A percentile compares a stretch with the other conserved stretches of the same genome.
These are phyloP conservation scores for Penicillium chermesinum DNA, from an alignment of 495 filamentous ascomycete genomes.

Conservation along the genomic window DNA sequence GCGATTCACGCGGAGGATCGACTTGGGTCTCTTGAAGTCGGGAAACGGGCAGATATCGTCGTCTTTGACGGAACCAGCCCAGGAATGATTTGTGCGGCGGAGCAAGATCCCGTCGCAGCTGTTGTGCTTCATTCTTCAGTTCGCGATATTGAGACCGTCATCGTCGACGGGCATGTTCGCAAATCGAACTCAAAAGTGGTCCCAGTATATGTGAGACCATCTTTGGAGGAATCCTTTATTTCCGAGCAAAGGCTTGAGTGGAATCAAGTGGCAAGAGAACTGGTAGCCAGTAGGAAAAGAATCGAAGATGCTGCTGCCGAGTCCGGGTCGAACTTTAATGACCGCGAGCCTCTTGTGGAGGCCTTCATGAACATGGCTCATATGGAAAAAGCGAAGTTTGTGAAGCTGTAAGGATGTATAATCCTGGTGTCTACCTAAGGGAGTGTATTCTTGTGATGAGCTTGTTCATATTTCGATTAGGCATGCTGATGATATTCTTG, in stretches of 20 bases:
- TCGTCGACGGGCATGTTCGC: constrained; percentile 40
- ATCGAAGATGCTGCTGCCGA: constrained; percentile 10
- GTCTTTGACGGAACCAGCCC: constrained; percentile 40
- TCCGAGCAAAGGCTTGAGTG: constrained; percentile 18
- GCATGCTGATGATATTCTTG: too few species aligned
- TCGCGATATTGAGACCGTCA: constrained; percentile 45
- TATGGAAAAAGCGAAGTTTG: constrained; percentile 5
- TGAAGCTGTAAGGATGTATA: constrained; percentile 10
- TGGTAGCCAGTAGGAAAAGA: constrained; percentile 19
- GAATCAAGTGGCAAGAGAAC: constrained; percentile 19
- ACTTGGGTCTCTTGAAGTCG: constrained; percentile 41
- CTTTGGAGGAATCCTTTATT: constrained; percentile 10
- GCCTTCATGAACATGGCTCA: constrained; percentile 13
- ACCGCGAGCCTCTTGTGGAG: constrained; percentile 11
- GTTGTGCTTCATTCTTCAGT: constrained; percentile 40
- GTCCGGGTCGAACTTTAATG: constrained; percentile 16
- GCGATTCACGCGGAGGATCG: constrained; percentile 38
- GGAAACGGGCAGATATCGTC: constrained; percentile 44
- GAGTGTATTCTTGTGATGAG: too few species aligned
- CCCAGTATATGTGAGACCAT: constrained; percentile 18
- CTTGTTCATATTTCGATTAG: too few species aligned
- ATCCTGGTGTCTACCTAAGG: too few species aligned
- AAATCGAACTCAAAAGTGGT: constrained; percentile 30
- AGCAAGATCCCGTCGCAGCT: constrained; percentile 42
- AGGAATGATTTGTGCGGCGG: constrained; percentile 37